Evolutionary conservation across 768 basidiomycete species (phyloP), one percentile per base, ranked within the genome.

Genomic region (Tulasnella sp.): DNA sequence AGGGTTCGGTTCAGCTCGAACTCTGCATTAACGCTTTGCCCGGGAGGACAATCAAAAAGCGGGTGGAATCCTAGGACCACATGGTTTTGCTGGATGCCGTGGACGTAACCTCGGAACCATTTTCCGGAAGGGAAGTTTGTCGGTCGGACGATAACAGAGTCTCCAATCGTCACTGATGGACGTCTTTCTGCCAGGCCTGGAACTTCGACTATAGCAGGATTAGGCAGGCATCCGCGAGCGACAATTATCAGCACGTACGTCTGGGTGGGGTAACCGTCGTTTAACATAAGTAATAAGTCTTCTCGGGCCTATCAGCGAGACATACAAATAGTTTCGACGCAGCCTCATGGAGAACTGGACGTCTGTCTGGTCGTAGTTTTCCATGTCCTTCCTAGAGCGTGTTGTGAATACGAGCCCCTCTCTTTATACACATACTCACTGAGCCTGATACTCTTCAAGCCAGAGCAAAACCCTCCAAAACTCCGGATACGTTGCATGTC

Each of bases 121-220:
- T 59, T 75, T 19, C 73, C 79, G 2, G 62, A 39, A 65, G 67
- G 17, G 68, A 35, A 29, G 29, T 42, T 22, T 41, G 77, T 64
- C 69, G 72, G 67, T 34, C 77, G 73, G 71, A 82, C 79, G 36
- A 80, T 80, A 64, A 83, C 81, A 71, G 76, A 82, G 77, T 84
- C 81, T 64, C 87, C 87, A n/a, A 86, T 82, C 14, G 87, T 80
- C 12, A 88, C 85, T 26, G 84, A 86, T 0, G 87, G 87, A 5
- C 87, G 81, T 62, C 84, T 84, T 78, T 88, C 86, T 1, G 84
- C 85, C 2, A 88, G 79, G 5, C 87, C 87, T 40, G 84, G 81
- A 19, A 89, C 86, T 40, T 79, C 72, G 8, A 88, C 78, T 32
- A 87, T 88, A 36, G 5, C 19, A 72, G 22, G 41, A 32, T 62